Evolutionary conservation across 176 grass and related monocot species (phyloP).

Genomic region (Puccinellia tenuiflora): DNA sequence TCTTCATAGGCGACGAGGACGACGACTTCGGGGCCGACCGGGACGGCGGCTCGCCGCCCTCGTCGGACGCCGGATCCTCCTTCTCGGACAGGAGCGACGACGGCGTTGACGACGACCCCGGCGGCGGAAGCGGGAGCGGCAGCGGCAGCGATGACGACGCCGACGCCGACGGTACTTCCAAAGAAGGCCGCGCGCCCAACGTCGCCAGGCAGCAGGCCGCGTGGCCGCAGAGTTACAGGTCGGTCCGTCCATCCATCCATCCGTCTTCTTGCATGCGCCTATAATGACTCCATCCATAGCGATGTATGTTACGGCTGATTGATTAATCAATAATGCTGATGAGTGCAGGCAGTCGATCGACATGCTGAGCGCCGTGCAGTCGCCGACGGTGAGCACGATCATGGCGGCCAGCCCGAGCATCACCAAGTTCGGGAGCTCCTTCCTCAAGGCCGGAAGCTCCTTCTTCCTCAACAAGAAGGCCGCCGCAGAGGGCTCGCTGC

Average conservation of each 20-base stretch:
- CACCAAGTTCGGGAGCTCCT: conserved; percentile 3
- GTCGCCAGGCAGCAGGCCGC: neutral
- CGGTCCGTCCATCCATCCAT: too few species aligned
- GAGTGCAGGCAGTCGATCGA: conserved; percentile 62
- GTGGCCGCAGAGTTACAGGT: conserved; percentile 77
- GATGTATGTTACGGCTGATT: too few species aligned
- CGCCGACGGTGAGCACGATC: conserved; percentile 46
- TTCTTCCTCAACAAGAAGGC: conserved; percentile 31
- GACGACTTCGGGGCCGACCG: conserved; percentile 28
- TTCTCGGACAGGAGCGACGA: conserved; percentile 26
- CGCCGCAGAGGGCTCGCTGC: conserved; percentile 10
- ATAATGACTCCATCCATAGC: too few species aligned
- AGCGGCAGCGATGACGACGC: neutral
- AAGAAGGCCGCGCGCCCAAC: neutral
- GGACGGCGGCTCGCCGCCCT: conserved; percentile 25
- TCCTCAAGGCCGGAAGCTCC: conserved; percentile 42
- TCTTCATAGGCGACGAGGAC: conserved; percentile 68
- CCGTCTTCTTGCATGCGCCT: neutral
- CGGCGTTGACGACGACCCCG: neutral
- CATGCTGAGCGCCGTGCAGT: conserved; percentile 43
- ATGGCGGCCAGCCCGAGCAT: conserved; percentile 52
- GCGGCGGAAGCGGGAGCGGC: neutral
- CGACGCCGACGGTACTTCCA: neutral
- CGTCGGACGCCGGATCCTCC: conserved; percentile 15
- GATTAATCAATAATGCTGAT: neutral